phyloP scores from a whole-genome alignment of 805 yeast species.

The Candida nanaspora region DNA sequence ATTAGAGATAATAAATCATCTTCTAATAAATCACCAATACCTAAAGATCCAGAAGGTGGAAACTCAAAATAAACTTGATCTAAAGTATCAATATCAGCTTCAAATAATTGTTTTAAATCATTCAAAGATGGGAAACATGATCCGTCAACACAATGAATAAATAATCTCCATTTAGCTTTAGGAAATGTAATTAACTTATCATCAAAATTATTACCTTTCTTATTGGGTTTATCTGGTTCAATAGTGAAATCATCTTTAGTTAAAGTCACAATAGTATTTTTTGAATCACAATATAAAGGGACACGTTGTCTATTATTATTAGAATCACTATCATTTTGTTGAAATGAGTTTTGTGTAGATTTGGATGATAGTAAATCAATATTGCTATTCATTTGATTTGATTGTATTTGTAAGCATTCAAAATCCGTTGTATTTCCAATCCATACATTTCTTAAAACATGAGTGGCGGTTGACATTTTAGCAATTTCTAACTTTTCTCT shows the following conservation, averaged over 20 bases:
- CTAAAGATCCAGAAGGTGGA: conserved; percentile 81
- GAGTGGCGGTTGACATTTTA: conserved; percentile 75
- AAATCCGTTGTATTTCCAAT: conserved; percentile 78
- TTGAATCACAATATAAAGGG: conserved; percentile 43
- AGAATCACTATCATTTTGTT: no score
- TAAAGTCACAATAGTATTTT: conserved; percentile 41
- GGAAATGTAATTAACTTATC: conserved; percentile 40
- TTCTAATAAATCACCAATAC: conserved; percentile 62
- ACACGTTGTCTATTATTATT: conserved; percentile 4
- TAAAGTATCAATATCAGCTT: conserved; percentile 6
- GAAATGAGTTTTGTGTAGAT: no score
- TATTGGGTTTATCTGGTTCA: conserved; percentile 10
- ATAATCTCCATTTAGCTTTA: conserved; percentile 44
- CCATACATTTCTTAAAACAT: conserved; percentile 52
- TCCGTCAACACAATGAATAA: conserved; percentile 53
- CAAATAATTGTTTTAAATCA: conserved; percentile 25
- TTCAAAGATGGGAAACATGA: conserved; percentile 43
- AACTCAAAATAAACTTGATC: conserved; percentile 40
- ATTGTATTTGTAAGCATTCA: conserved; percentile 32
- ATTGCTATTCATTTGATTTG: no score
- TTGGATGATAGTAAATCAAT: no score
- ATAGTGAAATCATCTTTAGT: conserved; percentile 21
- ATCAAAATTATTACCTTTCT: conserved; percentile 20
- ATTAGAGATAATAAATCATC: conserved; percentile 58
- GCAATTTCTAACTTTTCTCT: conserved; percentile 81